Evolutionary conservation across 2,329 filamentous ascomycete species (phyloP).

Genomic region (Dactylellina sp.): DNA sequence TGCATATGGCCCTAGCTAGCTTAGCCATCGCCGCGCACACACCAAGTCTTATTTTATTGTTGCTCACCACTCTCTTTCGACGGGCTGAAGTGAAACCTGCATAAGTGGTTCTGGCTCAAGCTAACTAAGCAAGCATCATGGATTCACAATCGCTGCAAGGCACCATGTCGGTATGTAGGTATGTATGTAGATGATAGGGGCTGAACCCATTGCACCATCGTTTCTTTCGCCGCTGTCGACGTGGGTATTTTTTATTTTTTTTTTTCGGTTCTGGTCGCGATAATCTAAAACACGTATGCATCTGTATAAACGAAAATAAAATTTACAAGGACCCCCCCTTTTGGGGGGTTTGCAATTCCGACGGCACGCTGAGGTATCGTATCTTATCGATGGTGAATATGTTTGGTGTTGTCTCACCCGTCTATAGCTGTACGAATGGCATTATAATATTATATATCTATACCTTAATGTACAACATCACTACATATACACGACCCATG

Average conservation of each 20-base stretch:
- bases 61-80: neutral
- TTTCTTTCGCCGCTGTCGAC: slow-evolving; percentile 22
- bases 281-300: no score
- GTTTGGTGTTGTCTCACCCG: slow-evolving; percentile 20
- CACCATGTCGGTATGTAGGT: slow-evolving; percentile 18
- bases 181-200: slow-evolving; percentile 44
- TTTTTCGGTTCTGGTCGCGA: no score
- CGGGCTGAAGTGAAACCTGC: slow-evolving; percentile 56
- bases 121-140: slow-evolving; percentile 55
- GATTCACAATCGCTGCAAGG: slow-evolving; percentile 47
- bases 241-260: neutral
- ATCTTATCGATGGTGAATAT: slow-evolving; percentile 16
- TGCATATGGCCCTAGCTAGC: no score
- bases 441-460: slow-evolving; percentile 11
- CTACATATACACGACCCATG: neutral
- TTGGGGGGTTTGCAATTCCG: slow-evolving; percentile 29
- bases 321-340: no score
- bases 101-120: slow-evolving; percentile 18
- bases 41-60: no score
- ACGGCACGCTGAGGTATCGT: slow-evolving; percentile 46
- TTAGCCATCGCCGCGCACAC: no score
- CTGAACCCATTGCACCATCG: slow-evolving; percentile 44
- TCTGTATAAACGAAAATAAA: no score
- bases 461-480: neutral
- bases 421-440: neutral